These are phyloP conservation scores for Lathyrus aphaca DNA, from an alignment of 306 rosid species.

Conservation along the genomic window DNA sequence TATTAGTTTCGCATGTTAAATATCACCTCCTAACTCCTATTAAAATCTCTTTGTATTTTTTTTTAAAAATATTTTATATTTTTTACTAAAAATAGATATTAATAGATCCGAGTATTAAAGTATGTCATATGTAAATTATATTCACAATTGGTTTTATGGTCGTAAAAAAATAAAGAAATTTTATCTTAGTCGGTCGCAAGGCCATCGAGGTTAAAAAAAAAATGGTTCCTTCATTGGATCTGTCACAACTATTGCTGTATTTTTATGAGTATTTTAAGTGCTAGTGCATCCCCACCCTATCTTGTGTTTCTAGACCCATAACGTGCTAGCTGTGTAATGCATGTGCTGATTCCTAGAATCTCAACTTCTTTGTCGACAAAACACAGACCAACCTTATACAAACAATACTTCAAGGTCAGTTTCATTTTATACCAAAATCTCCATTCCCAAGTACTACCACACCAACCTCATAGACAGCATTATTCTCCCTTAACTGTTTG, in stretches of 20 bases:
- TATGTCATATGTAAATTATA: too few species aligned
- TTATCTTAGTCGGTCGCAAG: too few species aligned
- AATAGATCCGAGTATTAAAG: too few species aligned
- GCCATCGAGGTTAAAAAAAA: too few species aligned
- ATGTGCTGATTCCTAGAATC: conserved; percentile 37
- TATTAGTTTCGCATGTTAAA: too few species aligned
- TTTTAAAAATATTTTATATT: too few species aligned
- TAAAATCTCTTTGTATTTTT: too few species aligned
- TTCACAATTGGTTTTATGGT: too few species aligned
- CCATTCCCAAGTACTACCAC: conserved; percentile 21
- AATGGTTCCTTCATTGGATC: background rate
- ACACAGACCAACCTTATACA: background rate
- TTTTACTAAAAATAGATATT: too few species aligned
- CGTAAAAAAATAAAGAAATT: too few species aligned
- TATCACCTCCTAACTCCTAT: too few species aligned
- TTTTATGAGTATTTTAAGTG: background rate
- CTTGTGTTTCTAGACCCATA: background rate
- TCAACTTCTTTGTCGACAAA: conserved; percentile 28
- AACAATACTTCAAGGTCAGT: conserved; percentile 4
- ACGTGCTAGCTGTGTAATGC: conserved; percentile 7
- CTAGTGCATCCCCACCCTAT: background rate
- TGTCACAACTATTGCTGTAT: conserved; percentile 3
- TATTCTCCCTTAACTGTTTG: background rate
- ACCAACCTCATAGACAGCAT: conserved; percentile 17
- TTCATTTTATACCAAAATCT: background rate